phyloP scores from a whole-genome alignment of 768 basidiomycete genomes.

The Dacryopinax spathularia region DNA sequence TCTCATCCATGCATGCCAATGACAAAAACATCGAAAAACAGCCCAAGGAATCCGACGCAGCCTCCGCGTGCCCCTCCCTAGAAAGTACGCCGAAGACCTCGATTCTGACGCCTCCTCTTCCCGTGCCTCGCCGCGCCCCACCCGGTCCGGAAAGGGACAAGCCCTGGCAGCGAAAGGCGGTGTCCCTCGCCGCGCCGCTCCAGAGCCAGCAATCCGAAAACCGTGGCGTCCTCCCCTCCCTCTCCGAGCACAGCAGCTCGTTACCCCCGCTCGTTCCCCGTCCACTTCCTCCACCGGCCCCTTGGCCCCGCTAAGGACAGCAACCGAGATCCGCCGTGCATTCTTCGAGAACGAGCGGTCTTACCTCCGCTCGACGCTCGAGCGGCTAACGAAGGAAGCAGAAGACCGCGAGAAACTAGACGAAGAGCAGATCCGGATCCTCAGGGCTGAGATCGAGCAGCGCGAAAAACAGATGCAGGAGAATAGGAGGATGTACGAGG shows the following conservation, averaged over 20 bases:
- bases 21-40: too few species aligned
- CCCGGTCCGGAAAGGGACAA: not conserved
- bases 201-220: not conserved
- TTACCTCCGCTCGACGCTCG: not conserved
- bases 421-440: not conserved
- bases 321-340: not conserved
- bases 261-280: too few species aligned
- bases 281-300: not conserved
- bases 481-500: not conserved
- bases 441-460: not conserved
- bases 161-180: not conserved
- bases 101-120: not conserved
- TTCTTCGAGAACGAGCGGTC: not conserved
- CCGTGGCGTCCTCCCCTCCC: not conserved
- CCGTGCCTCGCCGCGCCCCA: not conserved
- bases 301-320: not conserved
- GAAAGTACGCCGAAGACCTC: not conserved
- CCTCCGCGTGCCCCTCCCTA: not conserved
- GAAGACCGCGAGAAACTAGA: not conserved
- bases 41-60: not conserved
- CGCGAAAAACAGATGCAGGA: not conserved
- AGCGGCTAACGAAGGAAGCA: not conserved
- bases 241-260: not conserved
- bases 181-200: not conserved
- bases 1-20: too few species aligned